Evolutionary conservation across 2,329 filamentous ascomycete genomes (phyloP).

Genomic region (Talaromyces sp.): DNA sequence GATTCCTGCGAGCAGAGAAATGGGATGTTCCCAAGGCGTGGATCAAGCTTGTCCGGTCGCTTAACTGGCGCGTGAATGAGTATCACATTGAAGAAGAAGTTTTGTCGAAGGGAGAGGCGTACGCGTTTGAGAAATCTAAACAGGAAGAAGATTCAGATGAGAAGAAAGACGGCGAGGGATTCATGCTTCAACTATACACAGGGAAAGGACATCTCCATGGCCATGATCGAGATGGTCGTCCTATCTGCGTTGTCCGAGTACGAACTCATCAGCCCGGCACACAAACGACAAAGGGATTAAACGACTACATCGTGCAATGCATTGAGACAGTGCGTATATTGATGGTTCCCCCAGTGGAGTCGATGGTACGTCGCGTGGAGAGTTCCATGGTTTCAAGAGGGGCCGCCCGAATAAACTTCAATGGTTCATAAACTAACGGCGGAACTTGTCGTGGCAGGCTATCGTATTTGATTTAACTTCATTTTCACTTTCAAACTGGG

Average conservation of each 20-base stretch:
- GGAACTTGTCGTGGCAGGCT: constrained; percentile 58
- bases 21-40: constrained; percentile 46
- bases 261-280: constrained; percentile 36
- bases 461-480: constrained; percentile 92
- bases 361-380: constrained; percentile 13
- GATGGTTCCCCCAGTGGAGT: constrained; percentile 25
- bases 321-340: constrained; percentile 42
- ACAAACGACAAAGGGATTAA: constrained; percentile 39
- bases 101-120: constrained; percentile 37
- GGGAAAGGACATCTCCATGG: constrained; percentile 47
- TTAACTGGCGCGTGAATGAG: constrained; percentile 43
- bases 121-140: constrained; percentile 26
- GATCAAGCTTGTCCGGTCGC: constrained; percentile 42
- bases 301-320: constrained; percentile 44
- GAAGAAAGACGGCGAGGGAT: constrained; percentile 30
- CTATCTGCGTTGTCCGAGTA: constrained; percentile 43
- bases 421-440: background rate
- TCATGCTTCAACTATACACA: constrained; percentile 41
- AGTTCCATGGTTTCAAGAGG: background rate
- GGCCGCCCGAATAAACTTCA: background rate
- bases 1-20: constrained; percentile 46
- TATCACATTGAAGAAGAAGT: constrained; percentile 38
- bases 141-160: constrained; percentile 26
- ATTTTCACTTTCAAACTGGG: constrained; percentile 91
- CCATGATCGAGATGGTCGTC: constrained; percentile 38